Conservation (phyloP, 2,329 filamentous ascomycete genomes). For the Arthrobotrys megalospora region DNA sequence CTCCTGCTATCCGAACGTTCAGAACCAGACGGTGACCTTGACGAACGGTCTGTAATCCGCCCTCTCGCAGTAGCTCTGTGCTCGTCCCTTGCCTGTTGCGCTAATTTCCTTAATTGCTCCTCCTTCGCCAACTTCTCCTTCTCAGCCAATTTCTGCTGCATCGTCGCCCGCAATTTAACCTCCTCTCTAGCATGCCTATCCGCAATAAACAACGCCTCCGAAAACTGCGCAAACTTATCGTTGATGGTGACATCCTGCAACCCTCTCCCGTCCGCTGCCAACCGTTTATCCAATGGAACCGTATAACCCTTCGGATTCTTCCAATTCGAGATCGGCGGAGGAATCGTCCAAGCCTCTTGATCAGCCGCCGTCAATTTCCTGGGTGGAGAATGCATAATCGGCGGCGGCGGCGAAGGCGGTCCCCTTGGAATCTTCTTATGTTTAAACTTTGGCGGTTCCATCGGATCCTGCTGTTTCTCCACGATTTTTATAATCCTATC, state of each 20-base stretch:
- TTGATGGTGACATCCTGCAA: conserved; percentile 96
- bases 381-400: conserved; percentile 94
- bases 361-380: conserved; percentile 96
- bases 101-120: conserved; percentile 87
- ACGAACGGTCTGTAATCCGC: conserved; percentile 65
- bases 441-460: conserved; percentile 98
- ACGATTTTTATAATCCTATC: conserved; percentile 99
- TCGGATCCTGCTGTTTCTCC: conserved; percentile 90
- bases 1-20: conserved; percentile 63
- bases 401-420: conserved; percentile 91
- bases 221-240: conserved; percentile 97
- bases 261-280: conserved; percentile 92
- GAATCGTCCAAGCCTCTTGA: conserved; percentile 95
- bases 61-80: conserved; percentile 71
- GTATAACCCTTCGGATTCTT: conserved; percentile 99
- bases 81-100: conserved; percentile 93
- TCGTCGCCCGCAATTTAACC: conserved; percentile 88
- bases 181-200: conserved; percentile 96
- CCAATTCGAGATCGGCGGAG: conserved; percentile 95
- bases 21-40: conserved; percentile 60
- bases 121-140: conserved; percentile 97
- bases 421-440: conserved; percentile 98
- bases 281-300: conserved; percentile 91
- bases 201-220: conserved; percentile 92
- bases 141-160: conserved; percentile 96